A percentile compares a stretch with the other conserved stretches of the same genome.
These are phyloP conservation scores for Stipa capillata DNA, from an alignment of 176 grass and related monocot genomes.

Conservation along the genomic window DNA sequence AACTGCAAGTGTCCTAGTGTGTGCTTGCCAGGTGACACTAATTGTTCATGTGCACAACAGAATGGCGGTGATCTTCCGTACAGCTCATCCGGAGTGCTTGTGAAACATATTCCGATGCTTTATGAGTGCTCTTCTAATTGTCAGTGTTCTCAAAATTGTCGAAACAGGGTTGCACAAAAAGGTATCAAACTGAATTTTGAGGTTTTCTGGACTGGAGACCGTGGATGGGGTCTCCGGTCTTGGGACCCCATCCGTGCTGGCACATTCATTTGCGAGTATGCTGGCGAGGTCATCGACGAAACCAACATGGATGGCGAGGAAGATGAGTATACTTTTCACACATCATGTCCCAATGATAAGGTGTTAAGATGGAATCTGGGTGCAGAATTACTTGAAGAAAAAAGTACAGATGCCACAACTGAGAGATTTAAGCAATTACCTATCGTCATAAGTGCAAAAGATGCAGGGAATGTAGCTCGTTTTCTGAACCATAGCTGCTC, in stretches of 20 bases:
- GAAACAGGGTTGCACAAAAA: constrained; percentile 48
- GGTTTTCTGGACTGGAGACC: constrained; percentile 43
- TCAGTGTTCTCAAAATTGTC: constrained; percentile 36
- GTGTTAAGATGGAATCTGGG: constrained; percentile 37
- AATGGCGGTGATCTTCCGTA: constrained; percentile 55
- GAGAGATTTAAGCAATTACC: constrained; percentile 28
- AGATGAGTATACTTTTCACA: constrained; percentile 33
- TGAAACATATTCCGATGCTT: constrained; percentile 22
- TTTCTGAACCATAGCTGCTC: constrained; percentile 74
- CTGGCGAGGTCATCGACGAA: constrained; percentile 43
- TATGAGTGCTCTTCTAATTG: constrained; percentile 48
- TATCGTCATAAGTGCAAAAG: constrained; percentile 42
- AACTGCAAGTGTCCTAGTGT: constrained; percentile 47
- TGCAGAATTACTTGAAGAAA: constrained; percentile 42
- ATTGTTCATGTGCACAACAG: constrained; percentile 34
- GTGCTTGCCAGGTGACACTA: constrained; percentile 49
- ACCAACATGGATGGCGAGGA: constrained; percentile 21
- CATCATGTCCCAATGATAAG: constrained; percentile 6
- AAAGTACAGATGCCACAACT: not conserved
- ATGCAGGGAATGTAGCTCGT: constrained; percentile 48
- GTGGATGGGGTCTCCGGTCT: constrained; percentile 56
- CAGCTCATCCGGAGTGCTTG: constrained; percentile 30
- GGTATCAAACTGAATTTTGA: constrained; percentile 48
- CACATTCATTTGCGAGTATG: constrained; percentile 57
- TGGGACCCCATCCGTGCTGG: constrained; percentile 65